These are phyloP conservation scores for Acer yangbiense DNA, from an alignment of 345 rosid genomes.

Conservation along the genomic window DNA sequence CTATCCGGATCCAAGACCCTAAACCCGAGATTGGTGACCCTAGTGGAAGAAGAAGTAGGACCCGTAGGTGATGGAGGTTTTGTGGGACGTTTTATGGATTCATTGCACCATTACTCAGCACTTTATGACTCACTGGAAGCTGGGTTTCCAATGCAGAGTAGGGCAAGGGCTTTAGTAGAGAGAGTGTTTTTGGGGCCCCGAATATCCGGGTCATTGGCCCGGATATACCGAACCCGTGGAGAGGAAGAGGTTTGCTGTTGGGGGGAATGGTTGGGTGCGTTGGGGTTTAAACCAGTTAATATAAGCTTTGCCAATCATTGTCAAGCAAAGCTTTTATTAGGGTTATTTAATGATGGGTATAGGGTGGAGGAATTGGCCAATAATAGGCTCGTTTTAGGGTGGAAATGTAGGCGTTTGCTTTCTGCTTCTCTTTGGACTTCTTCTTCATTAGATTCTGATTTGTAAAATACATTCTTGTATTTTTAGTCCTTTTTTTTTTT, in stretches of 20 bases:
- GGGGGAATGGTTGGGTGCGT: constrained; percentile 50
- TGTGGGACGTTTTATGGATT: constrained; percentile 71
- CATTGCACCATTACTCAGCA: constrained; percentile 84
- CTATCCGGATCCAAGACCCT: constrained; percentile 53
- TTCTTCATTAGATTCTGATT: constrained; percentile 37
- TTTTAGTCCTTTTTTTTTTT: background rate
- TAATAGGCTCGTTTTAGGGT: constrained; percentile 70
- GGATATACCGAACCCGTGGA: constrained; percentile 39
- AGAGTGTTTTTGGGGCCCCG: constrained; percentile 70
- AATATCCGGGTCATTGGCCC: constrained; percentile 54
- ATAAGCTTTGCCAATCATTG: constrained; percentile 85
- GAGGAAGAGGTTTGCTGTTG: constrained; percentile 43
- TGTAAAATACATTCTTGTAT: constrained; percentile 14
- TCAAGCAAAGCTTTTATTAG: constrained; percentile 78
- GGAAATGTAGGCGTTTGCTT: constrained; percentile 82
- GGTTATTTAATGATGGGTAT: constrained; percentile 77
- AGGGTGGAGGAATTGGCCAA: constrained; percentile 62
- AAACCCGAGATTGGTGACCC: constrained; percentile 55
- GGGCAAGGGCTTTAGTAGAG: constrained; percentile 68
- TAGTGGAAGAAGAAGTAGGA: constrained; percentile 76
- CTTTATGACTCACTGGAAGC: constrained; percentile 79
- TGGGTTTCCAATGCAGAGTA: constrained; percentile 64
- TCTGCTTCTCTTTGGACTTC: constrained; percentile 82
- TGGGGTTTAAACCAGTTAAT: constrained; percentile 46
- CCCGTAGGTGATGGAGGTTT: constrained; percentile 57